Percentiles rank a stretch among this genome's conserved stretches.
These are phyloP conservation scores for Geoglossum cookeanum DNA, from an alignment of 2,329 filamentous ascomycete species.

Conservation along the genomic window DNA sequence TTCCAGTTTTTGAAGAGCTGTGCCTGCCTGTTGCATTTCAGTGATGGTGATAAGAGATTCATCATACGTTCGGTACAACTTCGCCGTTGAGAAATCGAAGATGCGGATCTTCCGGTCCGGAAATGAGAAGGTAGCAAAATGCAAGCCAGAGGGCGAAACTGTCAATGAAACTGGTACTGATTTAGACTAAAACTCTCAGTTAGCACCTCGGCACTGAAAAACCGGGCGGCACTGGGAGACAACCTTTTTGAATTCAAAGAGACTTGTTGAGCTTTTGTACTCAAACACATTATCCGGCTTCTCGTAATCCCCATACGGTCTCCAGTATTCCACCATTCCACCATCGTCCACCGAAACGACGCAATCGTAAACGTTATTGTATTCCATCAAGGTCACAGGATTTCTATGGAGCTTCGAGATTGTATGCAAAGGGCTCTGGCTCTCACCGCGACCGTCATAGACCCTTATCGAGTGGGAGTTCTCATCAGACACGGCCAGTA, in stretches of 20 bases:
- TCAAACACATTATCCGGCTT: slow-evolving; percentile 85
- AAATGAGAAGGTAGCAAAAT: slow-evolving; percentile 77
- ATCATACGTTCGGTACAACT: slow-evolving; percentile 82
- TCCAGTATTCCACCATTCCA: slow-evolving; percentile 97
- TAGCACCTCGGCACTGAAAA: neutral
- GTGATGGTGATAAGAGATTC: slow-evolving; percentile 78
- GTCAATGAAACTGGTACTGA: slow-evolving; percentile 64
- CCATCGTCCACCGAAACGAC: slow-evolving; percentile 75
- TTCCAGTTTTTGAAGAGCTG: slow-evolving; percentile 61
- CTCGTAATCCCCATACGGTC: slow-evolving; percentile 58
- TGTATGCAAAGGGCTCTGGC: slow-evolving; percentile 53
- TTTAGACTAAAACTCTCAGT: slow-evolving; percentile 34
- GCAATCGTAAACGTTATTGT: slow-evolving; percentile 77
- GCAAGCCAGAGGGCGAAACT: slow-evolving; percentile 67
- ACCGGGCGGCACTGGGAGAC: neutral
- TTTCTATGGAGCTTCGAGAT: slow-evolving; percentile 64
- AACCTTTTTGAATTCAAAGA: slow-evolving; percentile 91
- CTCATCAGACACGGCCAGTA: slow-evolving; percentile 68
- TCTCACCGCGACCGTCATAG: slow-evolving; percentile 80
- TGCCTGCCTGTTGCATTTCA: slow-evolving; percentile 92
- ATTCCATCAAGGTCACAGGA: slow-evolving; percentile 68
- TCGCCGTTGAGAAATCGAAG: slow-evolving; percentile 80
- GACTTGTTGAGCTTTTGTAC: slow-evolving; percentile 80
- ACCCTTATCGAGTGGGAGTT: slow-evolving; percentile 54
- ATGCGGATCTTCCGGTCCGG: slow-evolving; percentile 85